Conservation (phyloP, 192 early-diverging fungal genomes). For the Gamsiella multidivaricata region DNA sequence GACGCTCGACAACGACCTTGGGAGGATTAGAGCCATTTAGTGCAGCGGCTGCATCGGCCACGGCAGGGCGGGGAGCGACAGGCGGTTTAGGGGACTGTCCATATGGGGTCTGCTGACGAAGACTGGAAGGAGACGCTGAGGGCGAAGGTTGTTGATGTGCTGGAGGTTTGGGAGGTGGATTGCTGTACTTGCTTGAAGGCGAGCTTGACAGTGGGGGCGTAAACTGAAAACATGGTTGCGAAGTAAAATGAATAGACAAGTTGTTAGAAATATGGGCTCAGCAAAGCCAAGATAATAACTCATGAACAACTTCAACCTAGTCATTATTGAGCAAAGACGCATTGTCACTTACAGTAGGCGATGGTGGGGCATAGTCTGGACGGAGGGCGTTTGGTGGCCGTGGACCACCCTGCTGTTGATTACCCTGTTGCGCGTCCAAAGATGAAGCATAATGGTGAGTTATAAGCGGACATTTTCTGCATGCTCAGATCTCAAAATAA, state of each 20-base stretch:
- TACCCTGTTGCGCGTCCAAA: not conserved
- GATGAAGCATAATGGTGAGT: not conserved
- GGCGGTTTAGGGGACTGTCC: conserved; percentile 34
- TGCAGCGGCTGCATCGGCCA: conserved; percentile 60
- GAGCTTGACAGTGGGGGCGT: conserved; percentile 43
- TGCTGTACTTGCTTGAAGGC: conserved; percentile 40
- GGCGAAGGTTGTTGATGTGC: conserved; percentile 32
- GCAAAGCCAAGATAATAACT: conserved; percentile 33
- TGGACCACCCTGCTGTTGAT: conserved; percentile 33
- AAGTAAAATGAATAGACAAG: conserved; percentile 37
- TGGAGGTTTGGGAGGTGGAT: conserved; percentile 17
- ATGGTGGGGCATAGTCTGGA: conserved; percentile 49
- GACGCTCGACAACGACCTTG: conserved; percentile 65
- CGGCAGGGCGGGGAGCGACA: conserved; percentile 39
- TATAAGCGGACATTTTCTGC: conserved; percentile 7
- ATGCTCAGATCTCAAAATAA: conserved; percentile 15
- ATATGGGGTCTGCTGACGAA: conserved; percentile 24
- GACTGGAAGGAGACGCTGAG: conserved; percentile 23
- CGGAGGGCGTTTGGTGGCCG: conserved; percentile 49
- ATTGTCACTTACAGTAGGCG: conserved; percentile 46
- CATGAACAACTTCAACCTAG: not conserved
- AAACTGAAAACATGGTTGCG: conserved; percentile 31
- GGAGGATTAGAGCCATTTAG: conserved; percentile 63
- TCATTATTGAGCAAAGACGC: too few species aligned
- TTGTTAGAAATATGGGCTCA: too few species aligned